These are phyloP conservation scores for Malus hybrid DNA, from an alignment of 331 rosid genomes.

Conservation along the genomic window DNA sequence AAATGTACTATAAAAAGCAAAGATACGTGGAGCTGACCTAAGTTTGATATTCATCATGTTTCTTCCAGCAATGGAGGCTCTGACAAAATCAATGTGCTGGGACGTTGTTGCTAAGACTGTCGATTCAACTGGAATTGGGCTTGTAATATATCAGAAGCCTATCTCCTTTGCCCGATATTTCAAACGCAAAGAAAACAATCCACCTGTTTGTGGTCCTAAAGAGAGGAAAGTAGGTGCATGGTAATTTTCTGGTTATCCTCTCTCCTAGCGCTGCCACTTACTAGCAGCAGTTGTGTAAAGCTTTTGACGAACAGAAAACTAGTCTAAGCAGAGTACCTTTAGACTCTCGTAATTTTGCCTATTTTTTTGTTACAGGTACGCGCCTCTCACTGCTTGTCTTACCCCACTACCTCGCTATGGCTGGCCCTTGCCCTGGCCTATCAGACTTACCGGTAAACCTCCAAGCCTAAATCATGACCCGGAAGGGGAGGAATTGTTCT, in stretches of 20 bases:
- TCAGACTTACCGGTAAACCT: slow-evolving; percentile 68
- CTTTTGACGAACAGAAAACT: background rate
- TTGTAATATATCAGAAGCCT: slow-evolving; percentile 92
- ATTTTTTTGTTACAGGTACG: slow-evolving; percentile 47
- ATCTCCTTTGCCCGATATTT: slow-evolving; percentile 57
- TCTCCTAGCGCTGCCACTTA: background rate
- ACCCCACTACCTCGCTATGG: slow-evolving; percentile 55
- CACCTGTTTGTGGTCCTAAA: slow-evolving; percentile 55
- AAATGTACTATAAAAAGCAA: background rate
- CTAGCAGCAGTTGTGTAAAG: background rate
- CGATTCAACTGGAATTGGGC: slow-evolving; percentile 77
- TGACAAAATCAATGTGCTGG: slow-evolving; percentile 88
- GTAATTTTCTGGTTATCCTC: slow-evolving; percentile 30
- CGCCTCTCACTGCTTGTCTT: slow-evolving; percentile 51
- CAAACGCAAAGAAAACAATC: slow-evolving; percentile 44
- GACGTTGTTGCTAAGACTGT: slow-evolving; percentile 53
- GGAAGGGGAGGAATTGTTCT: slow-evolving; percentile 35
- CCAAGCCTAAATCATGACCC: slow-evolving; percentile 47
- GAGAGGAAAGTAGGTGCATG: slow-evolving; percentile 63
- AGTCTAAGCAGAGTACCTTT: background rate
- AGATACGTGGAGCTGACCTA: slow-evolving; percentile 4
- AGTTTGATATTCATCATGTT: slow-evolving; percentile 14
- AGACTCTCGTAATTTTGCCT: slow-evolving; percentile 16
- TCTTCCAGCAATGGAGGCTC: slow-evolving; percentile 66
- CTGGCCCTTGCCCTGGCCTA: slow-evolving; percentile 92